A percentile compares a stretch with the other conserved stretches of the same genome.
Conservation (phyloP, 2,329 filamentous ascomycete genomes). For the Penicillium sp. region DNA sequence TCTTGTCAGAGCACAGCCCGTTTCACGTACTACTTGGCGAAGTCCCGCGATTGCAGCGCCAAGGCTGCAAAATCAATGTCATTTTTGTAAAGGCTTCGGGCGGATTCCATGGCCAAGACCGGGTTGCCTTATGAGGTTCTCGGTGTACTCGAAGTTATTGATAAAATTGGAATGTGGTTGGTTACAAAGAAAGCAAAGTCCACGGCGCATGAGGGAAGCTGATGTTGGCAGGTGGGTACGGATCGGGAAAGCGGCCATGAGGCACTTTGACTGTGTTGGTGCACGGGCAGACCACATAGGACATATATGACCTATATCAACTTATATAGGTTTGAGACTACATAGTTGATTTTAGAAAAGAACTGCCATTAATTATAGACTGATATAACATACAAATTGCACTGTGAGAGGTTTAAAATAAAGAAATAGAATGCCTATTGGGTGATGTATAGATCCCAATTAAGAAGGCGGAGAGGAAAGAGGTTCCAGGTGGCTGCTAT, state of each 20-base stretch:
- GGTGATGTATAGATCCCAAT: background rate
- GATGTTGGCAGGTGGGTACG: background rate
- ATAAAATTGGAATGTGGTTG: background rate
- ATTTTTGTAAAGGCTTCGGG: constrained; percentile 52
- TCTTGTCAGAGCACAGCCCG: background rate
- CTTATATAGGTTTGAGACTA: background rate
- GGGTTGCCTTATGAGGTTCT: background rate
- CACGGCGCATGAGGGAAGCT: background rate
- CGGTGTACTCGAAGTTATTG: background rate
- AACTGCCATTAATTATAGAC: background rate
- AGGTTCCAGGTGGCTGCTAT: background rate
- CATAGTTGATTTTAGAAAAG: background rate
- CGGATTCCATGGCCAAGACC: constrained; percentile 29
- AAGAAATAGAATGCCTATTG: background rate
- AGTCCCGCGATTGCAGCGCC: constrained; percentile 58
- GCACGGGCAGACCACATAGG: background rate
- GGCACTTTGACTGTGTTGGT: background rate
- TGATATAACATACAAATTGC: background rate
- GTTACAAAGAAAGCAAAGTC: background rate
- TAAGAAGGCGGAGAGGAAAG: background rate
- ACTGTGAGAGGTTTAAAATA: background rate
- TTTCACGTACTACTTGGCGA: constrained; percentile 54
- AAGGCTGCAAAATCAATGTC: constrained; percentile 62
- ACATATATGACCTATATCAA: background rate
- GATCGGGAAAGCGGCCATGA: background rate